Base-by-base conservation (phyloP, 331 rosid species). In the Malus hybrid region DNA sequence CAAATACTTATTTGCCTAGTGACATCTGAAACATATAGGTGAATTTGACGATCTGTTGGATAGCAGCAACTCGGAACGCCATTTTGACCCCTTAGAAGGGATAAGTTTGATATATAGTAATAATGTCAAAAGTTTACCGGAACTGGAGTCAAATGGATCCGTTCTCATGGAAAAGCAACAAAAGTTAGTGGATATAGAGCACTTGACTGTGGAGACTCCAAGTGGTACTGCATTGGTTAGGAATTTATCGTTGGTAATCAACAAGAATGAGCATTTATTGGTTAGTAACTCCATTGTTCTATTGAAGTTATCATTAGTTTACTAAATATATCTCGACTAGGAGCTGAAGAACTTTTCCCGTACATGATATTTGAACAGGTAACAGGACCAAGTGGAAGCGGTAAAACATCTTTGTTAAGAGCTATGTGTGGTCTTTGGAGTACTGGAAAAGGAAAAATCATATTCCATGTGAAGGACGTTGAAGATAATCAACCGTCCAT, bases 401-500 rank as follows among this genome's bases (percentile, higher is more conserved):
- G 99, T 10, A 92, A 95, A 84, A 95, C 99, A 71, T 92, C 97
- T 75, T 84, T 95, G 80, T 81, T 95, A 80, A 86, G 97, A 86
- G 90, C 91, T 69, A 72, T 92, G 96, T 93, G 97, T 75, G 99
- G 99, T 83, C 90, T 92, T 64, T 95, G 97, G 97, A 90, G 73
- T 78, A 79, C 88, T 62, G 99, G 97, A 76, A 87, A 82, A 5
- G 99, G 99, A 74, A 82, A 83, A 39, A 87, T 95, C 73, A 79
- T 80, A 10, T 92, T 89, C 81, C 90, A 85, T 73, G 79, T 87
- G 27, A 82, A 83, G 31, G 89, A 88, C 29, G 75, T 79, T 66
- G 82, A 73, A 76, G 73, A 81, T 65, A 73, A 67, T 24, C 83
- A 77, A 80, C 80, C 70, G 74, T 39, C 80, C 60, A 70, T 69